Evolutionary conservation across 441 rosid species (phyloP).

Genomic region (Biscutella laevigata): DNA sequence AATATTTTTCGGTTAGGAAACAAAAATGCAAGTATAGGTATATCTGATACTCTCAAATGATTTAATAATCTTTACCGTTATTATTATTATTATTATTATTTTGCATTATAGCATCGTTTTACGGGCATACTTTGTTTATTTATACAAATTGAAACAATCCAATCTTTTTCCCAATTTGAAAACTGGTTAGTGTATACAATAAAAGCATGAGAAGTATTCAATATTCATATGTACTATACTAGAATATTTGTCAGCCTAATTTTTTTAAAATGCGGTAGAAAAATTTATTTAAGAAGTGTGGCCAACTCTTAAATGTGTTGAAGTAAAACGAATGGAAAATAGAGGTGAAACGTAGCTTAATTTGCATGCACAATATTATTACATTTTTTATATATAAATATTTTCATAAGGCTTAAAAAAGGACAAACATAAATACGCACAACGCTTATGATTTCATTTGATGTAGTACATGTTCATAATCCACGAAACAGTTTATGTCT

Average conservation of each 20-base stretch:
- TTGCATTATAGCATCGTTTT: too few species aligned
- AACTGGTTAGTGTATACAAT: not conserved
- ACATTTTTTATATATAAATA: not conserved
- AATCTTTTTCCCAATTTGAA: not conserved
- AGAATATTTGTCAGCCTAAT: not conserved
- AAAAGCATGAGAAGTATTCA: not conserved
- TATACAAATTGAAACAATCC: not conserved
- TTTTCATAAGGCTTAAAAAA: not conserved
- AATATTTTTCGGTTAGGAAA: too few species aligned
- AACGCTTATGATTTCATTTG: not conserved
- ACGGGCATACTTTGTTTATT: not conserved
- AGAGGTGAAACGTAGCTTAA: conserved; percentile 18
- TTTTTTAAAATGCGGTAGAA: not conserved
- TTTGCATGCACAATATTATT: conserved; percentile 24
- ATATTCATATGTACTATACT: not conserved
- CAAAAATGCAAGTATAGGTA: too few species aligned
- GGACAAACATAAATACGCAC: conserved; percentile 10
- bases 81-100: too few species aligned
- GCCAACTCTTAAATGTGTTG: not conserved
- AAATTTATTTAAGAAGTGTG: not conserved
- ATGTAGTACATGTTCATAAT: too few species aligned
- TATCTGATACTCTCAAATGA: too few species aligned
- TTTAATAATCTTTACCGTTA: too few species aligned
- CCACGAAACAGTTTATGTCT: conserved; percentile 22
- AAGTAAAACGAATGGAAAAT: conserved; percentile 11